Conservation (phyloP, 2,329 filamentous ascomycete species). For the Arthrobotrys pseudoclavata region DNA sequence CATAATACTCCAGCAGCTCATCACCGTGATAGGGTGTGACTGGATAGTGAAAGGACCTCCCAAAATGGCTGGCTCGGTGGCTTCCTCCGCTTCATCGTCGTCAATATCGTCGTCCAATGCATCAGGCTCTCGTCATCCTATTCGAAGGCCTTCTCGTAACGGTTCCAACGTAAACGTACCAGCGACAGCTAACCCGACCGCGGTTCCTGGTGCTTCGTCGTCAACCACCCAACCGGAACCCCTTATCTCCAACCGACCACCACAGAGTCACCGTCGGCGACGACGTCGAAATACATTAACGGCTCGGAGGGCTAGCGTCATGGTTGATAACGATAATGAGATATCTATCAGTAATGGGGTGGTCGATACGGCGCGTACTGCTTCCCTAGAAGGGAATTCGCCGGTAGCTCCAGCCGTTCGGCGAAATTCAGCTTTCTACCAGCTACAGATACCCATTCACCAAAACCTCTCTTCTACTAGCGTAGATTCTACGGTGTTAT, state of each 20-base stretch:
- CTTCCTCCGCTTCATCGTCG: slow-evolving; percentile 31
- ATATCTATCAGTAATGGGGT: slow-evolving; percentile 39
- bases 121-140: slow-evolving; percentile 12
- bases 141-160: slow-evolving; percentile 14
- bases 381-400: slow-evolving; percentile 6
- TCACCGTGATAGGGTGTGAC: slow-evolving; percentile 2
- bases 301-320: slow-evolving; percentile 50
- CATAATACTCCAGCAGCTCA: slow-evolving; percentile 26
- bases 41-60: neutral
- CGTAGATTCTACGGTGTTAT: slow-evolving; percentile 85
- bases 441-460: slow-evolving; percentile 52
- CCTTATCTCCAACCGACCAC: slow-evolving; percentile 37
- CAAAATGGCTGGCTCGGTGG: slow-evolving; percentile 52
- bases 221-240: slow-evolving; percentile 14
- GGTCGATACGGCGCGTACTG: slow-evolving; percentile 25
- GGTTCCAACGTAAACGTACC: slow-evolving; percentile 18
- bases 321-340: slow-evolving; percentile 54
- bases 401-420: slow-evolving; percentile 18
- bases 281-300: slow-evolving; percentile 43
- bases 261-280: slow-evolving; percentile 35
- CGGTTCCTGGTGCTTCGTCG: slow-evolving; percentile 26
- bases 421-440: slow-evolving; percentile 47
- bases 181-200: slow-evolving; percentile 5
- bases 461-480: slow-evolving; percentile 84
- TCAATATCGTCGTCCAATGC: slow-evolving; percentile 37